Percentiles rank a stretch among this genome's conserved stretches.
Evolutionary conservation across 2,329 filamentous ascomycete genomes (phyloP).

Genomic region (Cucurbitaria berberidis): DNA sequence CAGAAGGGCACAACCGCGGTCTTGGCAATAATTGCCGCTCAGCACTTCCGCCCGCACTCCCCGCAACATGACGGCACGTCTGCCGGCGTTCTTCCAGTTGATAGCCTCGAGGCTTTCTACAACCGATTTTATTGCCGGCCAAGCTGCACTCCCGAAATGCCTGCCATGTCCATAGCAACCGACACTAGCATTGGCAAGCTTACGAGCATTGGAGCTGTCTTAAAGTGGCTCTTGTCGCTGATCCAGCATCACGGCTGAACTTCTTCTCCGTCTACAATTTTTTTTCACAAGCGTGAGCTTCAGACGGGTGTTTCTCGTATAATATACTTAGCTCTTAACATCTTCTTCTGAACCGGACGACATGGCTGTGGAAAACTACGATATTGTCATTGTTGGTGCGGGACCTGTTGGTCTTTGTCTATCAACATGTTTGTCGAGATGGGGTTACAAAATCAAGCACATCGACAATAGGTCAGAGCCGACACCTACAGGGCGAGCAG

Average conservation of each 20-base stretch:
- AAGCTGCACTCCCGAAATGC: conserved; percentile 27
- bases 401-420: conserved; percentile 88
- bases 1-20: neutral
- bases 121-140: conserved; percentile 36
- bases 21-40: conserved; percentile 26
- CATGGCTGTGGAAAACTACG: conserved; percentile 58
- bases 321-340: conserved; percentile 1
- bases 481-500: conserved; percentile 83
- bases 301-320: conserved; percentile 2
- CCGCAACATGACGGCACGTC: conserved; percentile 37
- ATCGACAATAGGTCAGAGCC: conserved; percentile 89
- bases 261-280: conserved; percentile 11
- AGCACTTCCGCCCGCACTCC: conserved; percentile 30
- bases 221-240: conserved; percentile 12
- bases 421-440: conserved; percentile 84
- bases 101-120: conserved; percentile 17
- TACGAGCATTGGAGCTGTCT: conserved; percentile 16
- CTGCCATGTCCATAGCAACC: conserved; percentile 29
- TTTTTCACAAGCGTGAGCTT: conserved; percentile 1
- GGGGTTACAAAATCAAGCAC: conserved; percentile 95
- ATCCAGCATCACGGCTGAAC: conserved; percentile 6
- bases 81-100: conserved; percentile 15
- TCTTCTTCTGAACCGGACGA: neutral
- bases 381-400: conserved; percentile 83
- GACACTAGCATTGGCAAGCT: conserved; percentile 20